Conservation (phyloP, 2,329 filamentous ascomycete genomes). For the Ascocoryne sarcoides region DNA sequence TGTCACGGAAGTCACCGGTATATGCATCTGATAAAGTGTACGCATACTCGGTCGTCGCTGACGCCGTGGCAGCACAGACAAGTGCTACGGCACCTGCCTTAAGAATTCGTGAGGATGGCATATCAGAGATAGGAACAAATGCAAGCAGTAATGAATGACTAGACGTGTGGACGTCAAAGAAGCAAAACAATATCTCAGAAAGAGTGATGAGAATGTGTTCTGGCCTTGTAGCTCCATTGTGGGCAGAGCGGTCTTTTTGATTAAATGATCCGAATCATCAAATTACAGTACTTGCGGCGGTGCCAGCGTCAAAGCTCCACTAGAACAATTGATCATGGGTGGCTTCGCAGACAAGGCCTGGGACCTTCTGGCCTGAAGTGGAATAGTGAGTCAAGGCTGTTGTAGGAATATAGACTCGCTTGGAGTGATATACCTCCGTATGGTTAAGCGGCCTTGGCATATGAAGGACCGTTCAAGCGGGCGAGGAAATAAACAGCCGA, state of each 20-base stretch:
- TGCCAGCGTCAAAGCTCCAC: too few species aligned
- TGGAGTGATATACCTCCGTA: too few species aligned
- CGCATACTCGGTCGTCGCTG: not conserved
- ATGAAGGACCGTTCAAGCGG: too few species aligned
- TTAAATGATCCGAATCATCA: too few species aligned
- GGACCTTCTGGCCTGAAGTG: too few species aligned
- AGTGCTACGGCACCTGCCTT: conserved; percentile 3
- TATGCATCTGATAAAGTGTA: not conserved
- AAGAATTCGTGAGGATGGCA: conserved; percentile 1
- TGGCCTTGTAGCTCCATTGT: conserved; percentile 1
- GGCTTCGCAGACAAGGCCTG: too few species aligned
- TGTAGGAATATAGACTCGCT: too few species aligned
- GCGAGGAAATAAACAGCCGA: too few species aligned
- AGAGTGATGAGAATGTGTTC: conserved; percentile 5
- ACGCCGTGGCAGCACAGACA: conserved; percentile 3
- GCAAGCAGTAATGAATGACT: conserved; percentile 2
- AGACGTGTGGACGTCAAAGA: conserved; percentile 2
- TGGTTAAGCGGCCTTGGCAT: too few species aligned
- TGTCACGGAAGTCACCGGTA: not conserved
- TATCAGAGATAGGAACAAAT: conserved; percentile 3
- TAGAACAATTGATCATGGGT: too few species aligned
- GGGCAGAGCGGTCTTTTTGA: not conserved
- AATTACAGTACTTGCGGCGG: too few species aligned
- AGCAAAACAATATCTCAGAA: conserved; percentile 3
- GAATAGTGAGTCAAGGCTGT: too few species aligned